Evolutionary conservation across 176 grass and related monocot species (phyloP).

Genomic region (Triticum urartu): DNA sequence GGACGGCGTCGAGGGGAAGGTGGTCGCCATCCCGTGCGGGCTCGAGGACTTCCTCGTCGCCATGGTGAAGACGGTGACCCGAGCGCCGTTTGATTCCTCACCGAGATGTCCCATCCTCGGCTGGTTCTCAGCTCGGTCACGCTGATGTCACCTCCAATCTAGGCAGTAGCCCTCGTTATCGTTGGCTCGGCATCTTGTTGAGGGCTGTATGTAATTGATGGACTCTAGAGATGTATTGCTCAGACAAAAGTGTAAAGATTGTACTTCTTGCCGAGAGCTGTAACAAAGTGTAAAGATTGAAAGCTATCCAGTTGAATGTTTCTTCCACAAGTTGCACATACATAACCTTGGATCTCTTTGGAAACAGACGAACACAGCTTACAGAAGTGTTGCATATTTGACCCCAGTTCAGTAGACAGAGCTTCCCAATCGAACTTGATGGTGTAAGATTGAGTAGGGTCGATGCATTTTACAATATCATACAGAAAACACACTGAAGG

Average conservation of each 20-base stretch:
- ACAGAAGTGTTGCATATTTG: neutral
- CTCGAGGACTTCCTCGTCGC: neutral
- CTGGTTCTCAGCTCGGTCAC: neutral
- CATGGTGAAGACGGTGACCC: neutral
- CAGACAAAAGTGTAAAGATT: neutral
- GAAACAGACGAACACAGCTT: neutral
- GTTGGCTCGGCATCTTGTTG: neutral
- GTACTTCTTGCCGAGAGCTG: too few relatives aligned
- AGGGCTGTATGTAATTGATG: neutral
- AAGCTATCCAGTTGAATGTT: neutral
- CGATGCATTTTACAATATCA: neutral
- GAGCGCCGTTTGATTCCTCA: neutral
- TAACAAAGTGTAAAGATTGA: neutral
- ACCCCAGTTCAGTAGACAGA: neutral
- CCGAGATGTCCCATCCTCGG: neutral
- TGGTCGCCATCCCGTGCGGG: neutral
- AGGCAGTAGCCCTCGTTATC: neutral
- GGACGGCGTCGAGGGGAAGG: neutral
- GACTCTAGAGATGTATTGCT: neutral
- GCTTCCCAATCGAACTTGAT: neutral
- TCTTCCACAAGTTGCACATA: neutral
- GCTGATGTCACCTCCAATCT: neutral
- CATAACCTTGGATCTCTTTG: neutral
- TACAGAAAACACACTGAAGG: neutral
- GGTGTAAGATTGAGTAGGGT: too few relatives aligned